A percentile compares a stretch with the other conserved stretches of the same genome.
Evolutionary conservation across 1,284 basidiomycete genomes (phyloP).

Genomic region (Termitomyces sp.): DNA sequence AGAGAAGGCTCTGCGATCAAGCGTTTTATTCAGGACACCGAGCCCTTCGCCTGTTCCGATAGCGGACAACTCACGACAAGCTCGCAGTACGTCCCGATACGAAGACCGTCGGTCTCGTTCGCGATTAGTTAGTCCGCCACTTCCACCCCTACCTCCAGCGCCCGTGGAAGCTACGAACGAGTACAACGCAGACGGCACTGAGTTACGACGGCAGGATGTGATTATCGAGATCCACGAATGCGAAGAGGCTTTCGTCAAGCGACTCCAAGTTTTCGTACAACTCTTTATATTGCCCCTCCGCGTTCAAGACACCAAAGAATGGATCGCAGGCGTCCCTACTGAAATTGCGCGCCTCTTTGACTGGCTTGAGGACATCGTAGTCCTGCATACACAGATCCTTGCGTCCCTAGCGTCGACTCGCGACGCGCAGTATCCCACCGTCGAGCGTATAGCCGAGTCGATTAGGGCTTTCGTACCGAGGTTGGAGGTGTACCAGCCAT

Average conservation of each 20-base stretch:
- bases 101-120: constrained; percentile 9
- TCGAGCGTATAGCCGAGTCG: constrained; percentile 50
- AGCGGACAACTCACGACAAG: constrained; percentile 4
- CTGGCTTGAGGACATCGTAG: constrained; percentile 80
- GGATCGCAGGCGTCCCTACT: constrained; percentile 75
- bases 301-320: constrained; percentile 56
- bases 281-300: constrained; percentile 76
- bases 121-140: constrained; percentile 1
- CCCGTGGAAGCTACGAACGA: not conserved
- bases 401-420: constrained; percentile 43
- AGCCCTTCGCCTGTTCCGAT: constrained; percentile 22
- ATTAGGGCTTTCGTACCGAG: constrained; percentile 57
- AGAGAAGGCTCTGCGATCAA: constrained; percentile 11
- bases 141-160: not conserved
- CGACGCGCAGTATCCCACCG: constrained; percentile 39
- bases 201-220: constrained; percentile 62
- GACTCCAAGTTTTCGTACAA: constrained; percentile 57
- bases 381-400: constrained; percentile 65
- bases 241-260: constrained; percentile 65
- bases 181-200: constrained; percentile 28
- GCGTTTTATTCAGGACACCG: constrained; percentile 22
- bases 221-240: constrained; percentile 65
- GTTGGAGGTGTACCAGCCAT: constrained; percentile 81
- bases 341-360: constrained; percentile 72
- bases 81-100: not conserved